These are phyloP conservation scores for Aspergillus persii DNA, from an alignment of 2,329 filamentous ascomycete genomes.

Conservation along the genomic window DNA sequence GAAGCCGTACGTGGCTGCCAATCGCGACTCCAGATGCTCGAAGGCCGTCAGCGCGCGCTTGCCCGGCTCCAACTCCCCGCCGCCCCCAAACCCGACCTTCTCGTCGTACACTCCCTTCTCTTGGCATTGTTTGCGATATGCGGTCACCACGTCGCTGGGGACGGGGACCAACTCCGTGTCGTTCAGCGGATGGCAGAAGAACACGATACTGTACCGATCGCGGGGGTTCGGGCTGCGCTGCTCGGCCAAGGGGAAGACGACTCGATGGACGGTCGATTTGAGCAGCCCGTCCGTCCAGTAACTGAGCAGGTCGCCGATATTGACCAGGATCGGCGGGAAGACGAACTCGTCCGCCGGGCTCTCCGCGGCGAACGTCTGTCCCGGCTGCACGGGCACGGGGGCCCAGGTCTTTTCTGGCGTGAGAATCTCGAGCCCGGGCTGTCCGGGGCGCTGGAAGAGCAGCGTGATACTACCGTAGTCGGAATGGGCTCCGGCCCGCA, in stretches of 20 bases:
- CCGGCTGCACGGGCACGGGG: slow-evolving; percentile 65
- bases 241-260: slow-evolving; percentile 64
- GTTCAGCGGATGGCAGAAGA: slow-evolving; percentile 63
- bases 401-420: slow-evolving; percentile 59
- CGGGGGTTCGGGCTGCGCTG: slow-evolving; percentile 37
- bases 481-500: slow-evolving; percentile 87
- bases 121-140: slow-evolving; percentile 34
- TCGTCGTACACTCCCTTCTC: slow-evolving; percentile 27
- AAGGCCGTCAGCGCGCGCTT: slow-evolving; percentile 53
- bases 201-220: slow-evolving; percentile 59
- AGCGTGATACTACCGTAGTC: slow-evolving; percentile 73
- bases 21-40: slow-evolving; percentile 57
- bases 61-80: slow-evolving; percentile 30
- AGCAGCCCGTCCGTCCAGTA: slow-evolving; percentile 92
- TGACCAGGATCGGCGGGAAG: slow-evolving; percentile 68
- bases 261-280: slow-evolving; percentile 83
- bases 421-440: slow-evolving; percentile 82
- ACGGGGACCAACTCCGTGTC: slow-evolving; percentile 54
- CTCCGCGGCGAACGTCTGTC: background rate
- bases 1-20: slow-evolving; percentile 59
- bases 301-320: slow-evolving; percentile 69
- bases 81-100: slow-evolving; percentile 43
- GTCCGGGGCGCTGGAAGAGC: slow-evolving; percentile 80
- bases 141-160: slow-evolving; percentile 51
- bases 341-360: slow-evolving; percentile 39